Conservation (phyloP, 2,329 filamentous ascomycete species). For the Aspergillus brasiliensis region DNA sequence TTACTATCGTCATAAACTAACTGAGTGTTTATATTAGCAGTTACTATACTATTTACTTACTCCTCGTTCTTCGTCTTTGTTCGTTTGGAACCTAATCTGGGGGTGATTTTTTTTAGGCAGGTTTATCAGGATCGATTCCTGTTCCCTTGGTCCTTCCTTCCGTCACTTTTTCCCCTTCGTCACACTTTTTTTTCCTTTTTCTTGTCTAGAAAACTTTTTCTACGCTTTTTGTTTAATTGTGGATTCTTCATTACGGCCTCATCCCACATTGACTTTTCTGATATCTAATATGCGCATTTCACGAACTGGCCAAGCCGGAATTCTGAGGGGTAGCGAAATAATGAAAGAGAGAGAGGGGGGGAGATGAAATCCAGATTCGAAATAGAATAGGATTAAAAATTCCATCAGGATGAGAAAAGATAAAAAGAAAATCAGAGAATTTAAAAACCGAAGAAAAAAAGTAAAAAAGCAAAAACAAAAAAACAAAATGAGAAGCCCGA, state of each 20-base stretch:
- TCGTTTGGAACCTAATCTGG: neutral
- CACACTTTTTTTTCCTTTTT: neutral
- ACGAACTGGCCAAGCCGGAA: slow-evolving; percentile 8
- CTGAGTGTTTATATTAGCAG: neutral
- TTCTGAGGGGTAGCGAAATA: neutral
- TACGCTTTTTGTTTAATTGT: neutral
- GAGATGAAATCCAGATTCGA: neutral
- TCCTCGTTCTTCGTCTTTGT: neutral
- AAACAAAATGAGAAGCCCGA: slow-evolving; percentile 1
- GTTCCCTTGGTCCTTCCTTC: neutral
- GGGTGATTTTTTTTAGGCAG: neutral
- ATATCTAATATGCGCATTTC: slow-evolving; percentile 13
- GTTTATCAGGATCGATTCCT: neutral
- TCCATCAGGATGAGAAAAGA: neutral
- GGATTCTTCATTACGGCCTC: slow-evolving; percentile 10
- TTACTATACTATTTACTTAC: neutral
- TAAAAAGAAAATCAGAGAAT: neutral
- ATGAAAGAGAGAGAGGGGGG: neutral
- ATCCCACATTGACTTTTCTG: slow-evolving; percentile 5
- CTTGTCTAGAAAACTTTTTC: neutral
- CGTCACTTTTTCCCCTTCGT: neutral
- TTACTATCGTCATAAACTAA: neutral
- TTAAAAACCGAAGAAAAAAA: neutral
- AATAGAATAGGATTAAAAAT: neutral
- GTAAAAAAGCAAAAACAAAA: neutral